These are phyloP conservation scores for Xylaria multiplex DNA, from an alignment of 2,329 filamentous ascomycete genomes.

Conservation along the genomic window DNA sequence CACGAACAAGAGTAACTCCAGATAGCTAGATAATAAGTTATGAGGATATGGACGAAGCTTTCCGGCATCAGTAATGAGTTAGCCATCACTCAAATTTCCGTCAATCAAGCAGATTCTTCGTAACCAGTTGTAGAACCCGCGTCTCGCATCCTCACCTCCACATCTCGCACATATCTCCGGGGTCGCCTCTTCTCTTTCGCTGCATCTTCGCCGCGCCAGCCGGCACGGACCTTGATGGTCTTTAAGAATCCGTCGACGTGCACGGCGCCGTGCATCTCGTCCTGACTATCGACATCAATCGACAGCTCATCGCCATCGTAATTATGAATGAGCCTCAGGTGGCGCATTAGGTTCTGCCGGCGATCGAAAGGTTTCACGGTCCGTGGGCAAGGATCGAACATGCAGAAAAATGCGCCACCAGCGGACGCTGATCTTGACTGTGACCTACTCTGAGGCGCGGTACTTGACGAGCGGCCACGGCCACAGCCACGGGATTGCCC, in stretches of 20 bases:
- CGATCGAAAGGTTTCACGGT: conserved; percentile 52
- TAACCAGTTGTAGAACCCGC: conserved; percentile 12
- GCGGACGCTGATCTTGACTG: conserved; percentile 39
- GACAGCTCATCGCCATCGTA: conserved; percentile 45
- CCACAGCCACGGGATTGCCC: neutral
- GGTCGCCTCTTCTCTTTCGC: conserved; percentile 32
- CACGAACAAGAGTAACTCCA: neutral
- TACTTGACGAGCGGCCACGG: conserved; percentile 15
- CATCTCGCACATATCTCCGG: neutral
- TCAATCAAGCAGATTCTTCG: neutral
- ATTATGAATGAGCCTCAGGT: conserved; percentile 53
- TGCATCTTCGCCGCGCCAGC: conserved; percentile 58
- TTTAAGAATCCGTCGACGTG: conserved; percentile 75
- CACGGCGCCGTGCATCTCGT: conserved; percentile 69
- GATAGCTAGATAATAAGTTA: no score
- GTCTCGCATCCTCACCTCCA: conserved; percentile 30
- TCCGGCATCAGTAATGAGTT: neutral
- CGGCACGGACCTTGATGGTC: conserved; percentile 60
- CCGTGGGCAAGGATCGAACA: conserved; percentile 51
- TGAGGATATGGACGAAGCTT: neutral
- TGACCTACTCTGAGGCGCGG: conserved; percentile 35
- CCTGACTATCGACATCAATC: conserved; percentile 55
- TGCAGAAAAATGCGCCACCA: conserved; percentile 48
- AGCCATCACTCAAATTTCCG: neutral
- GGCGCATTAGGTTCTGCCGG: conserved; percentile 52